Conservation (phyloP, 805 yeast genomes). For the Saccharomyces eubayanus region DNA sequence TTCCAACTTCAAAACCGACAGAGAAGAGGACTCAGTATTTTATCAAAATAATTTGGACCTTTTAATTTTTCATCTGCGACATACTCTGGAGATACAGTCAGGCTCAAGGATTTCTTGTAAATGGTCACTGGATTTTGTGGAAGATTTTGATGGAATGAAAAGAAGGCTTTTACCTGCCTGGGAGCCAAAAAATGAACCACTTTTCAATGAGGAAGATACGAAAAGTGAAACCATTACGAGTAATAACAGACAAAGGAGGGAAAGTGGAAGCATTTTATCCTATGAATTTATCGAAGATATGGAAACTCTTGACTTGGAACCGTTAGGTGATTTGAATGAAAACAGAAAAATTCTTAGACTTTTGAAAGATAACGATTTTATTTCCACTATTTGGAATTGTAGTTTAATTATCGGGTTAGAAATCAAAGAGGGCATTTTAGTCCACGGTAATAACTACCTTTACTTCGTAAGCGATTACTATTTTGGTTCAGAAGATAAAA, state of each 20-base stretch:
- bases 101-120: conserved; percentile 20
- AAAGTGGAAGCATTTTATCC: conserved; percentile 24
- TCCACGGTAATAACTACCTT: conserved; percentile 54
- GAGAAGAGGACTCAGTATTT: conserved; percentile 33
- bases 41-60: conserved; percentile 41
- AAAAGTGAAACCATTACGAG: background rate
- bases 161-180: conserved; percentile 50
- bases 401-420: conserved; percentile 71
- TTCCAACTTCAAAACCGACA: conserved; percentile 55
- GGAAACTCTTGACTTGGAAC: conserved; percentile 25
- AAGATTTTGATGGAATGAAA: conserved; percentile 61
- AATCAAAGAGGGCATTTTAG: conserved; percentile 65
- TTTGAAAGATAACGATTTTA: conserved; percentile 60
- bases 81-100: conserved; percentile 38
- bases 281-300: conserved; percentile 41
- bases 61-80: conserved; percentile 39
- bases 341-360: conserved; percentile 68
- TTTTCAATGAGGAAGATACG: conserved; percentile 35
- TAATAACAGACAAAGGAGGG: background rate
- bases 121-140: conserved; percentile 59
- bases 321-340: conserved; percentile 46
- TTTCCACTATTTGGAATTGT: conserved; percentile 65
- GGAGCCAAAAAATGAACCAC: conserved; percentile 34
- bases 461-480: conserved; percentile 66
- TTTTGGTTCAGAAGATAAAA: conserved; percentile 37